Conservation (phyloP, 2,329 filamentous ascomycete species). For the Pyricularia pennisetigena region DNA sequence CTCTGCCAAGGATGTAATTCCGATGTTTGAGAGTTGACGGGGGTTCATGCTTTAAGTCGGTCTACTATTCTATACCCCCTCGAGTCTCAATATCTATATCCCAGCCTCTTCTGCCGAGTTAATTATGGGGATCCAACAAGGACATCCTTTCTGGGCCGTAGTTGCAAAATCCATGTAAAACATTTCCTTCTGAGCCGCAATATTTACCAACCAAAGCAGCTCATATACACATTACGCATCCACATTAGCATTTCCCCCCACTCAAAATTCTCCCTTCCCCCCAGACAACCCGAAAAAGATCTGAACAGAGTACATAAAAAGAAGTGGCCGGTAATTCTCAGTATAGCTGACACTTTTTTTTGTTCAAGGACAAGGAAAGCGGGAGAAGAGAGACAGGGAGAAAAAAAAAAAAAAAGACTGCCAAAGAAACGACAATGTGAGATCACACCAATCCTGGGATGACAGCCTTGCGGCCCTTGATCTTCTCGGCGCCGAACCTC, state of each 20-base stretch:
- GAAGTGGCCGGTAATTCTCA: too few species aligned
- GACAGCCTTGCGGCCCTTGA: constrained; percentile 65
- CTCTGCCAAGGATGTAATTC: neutral
- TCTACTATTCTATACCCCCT: neutral
- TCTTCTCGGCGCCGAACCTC: constrained; percentile 76
- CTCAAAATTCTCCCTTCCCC: neutral
- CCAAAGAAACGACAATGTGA: too few species aligned
- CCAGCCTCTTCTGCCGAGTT: neutral
- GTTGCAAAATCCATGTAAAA: neutral
- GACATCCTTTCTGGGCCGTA: neutral
- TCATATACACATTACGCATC: neutral
- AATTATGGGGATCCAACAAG: neutral
- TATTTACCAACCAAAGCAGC: neutral
- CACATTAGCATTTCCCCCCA: too few species aligned
- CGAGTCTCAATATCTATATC: neutral
- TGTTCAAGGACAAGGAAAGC: too few species aligned
- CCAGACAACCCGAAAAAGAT: neutral
- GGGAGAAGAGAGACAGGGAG: too few species aligned
- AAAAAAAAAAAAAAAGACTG: too few species aligned
- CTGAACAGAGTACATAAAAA: too few species aligned
- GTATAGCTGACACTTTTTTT: too few species aligned
- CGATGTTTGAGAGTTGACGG: neutral
- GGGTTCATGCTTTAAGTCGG: neutral
- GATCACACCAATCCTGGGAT: constrained; percentile 38
- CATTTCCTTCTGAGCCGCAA: neutral